Base-by-base conservation (phyloP, 2,329 filamentous ascomycete species). In the Ascochyta fabae region DNA sequence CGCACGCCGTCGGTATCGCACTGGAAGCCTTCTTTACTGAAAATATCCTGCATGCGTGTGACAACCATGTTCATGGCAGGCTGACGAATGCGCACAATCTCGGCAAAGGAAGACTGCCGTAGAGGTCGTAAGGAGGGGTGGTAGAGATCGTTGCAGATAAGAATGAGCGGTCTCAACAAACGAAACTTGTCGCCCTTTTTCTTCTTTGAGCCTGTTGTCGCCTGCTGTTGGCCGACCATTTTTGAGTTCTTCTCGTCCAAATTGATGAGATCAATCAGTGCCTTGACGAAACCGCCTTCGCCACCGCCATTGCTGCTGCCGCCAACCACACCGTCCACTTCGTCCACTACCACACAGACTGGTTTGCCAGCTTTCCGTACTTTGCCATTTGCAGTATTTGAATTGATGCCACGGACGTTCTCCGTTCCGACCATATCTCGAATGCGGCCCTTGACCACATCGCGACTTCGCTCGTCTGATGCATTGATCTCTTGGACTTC, bases 71-170 rank as follows among this genome's bases (percentile, higher is more conserved):
- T 93, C 9, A 98, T 78, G 0, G 90, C 88, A 2, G 95, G 92
- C 66, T 95, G 95, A 43, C 94, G 91, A 31, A 96, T 89, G 69
- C 96, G 92, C 22, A 99, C 88, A 35, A 98, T 87, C 73, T 99
- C 95, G 0, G 94, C 95, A 45, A 95, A 86, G 0, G 92, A 93
- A 61, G 79, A 80, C 59, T 94, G 90, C n/a, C 95, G 87, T 7
- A 99, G 81, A 0, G 91, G 92, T 26, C 92, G 86, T 36, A 99
- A 82, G 19, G 93, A 91, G 4, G 94, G 88, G 65, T 96, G 92
- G 70, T 99, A 99, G 1, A 98, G 87, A 73, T 99, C 96, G 68
- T 99, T 99, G 80, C 95, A 99, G 65, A 99, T 95, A 43, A 99
- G 81, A 46, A 99, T 92, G 27, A 99, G 81, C 0, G 95, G 95